Percentiles rank a stretch among this genome's conserved stretches.
Evolutionary conservation across 2,329 filamentous ascomycete genomes (phyloP).

Genomic region (Massarina eburnea): DNA sequence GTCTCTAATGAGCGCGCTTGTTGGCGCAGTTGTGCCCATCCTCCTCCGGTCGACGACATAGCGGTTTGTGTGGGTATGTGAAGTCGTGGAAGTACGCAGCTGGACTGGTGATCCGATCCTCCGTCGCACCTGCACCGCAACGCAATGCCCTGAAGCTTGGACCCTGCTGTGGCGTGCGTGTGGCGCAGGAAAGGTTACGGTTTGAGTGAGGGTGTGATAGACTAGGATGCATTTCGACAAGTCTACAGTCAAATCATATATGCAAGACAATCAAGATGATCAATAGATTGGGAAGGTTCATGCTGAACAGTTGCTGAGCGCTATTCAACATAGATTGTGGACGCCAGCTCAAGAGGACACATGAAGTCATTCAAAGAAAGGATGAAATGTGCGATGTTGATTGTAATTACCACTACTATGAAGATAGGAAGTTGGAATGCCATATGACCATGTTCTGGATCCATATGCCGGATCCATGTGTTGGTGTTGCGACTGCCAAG

Average conservation of each 20-base stretch:
- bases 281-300: no score
- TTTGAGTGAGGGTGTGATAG: not conserved
- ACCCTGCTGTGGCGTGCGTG: not conserved
- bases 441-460: no score
- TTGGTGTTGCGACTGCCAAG: not conserved
- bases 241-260: no score
- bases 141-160: conserved; percentile 28
- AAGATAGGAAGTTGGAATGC: not conserved
- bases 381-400: no score
- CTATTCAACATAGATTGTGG: no score
- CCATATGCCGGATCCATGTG: no score
- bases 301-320: no score
- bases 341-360: no score
- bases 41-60: conserved; percentile 45
- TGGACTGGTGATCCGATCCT: conserved; percentile 8
- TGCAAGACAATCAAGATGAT: no score
- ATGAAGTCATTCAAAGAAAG: no score
- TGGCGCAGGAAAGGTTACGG: not conserved
- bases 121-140: conserved; percentile 17
- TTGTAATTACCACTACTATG: not conserved
- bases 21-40: conserved; percentile 93
- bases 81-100: not conserved
- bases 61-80: conserved; percentile 3
- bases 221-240: no score
- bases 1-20: conserved; percentile 87